Conservation (phyloP, 345 rosid species). For the Hypericum androsaemum region DNA sequence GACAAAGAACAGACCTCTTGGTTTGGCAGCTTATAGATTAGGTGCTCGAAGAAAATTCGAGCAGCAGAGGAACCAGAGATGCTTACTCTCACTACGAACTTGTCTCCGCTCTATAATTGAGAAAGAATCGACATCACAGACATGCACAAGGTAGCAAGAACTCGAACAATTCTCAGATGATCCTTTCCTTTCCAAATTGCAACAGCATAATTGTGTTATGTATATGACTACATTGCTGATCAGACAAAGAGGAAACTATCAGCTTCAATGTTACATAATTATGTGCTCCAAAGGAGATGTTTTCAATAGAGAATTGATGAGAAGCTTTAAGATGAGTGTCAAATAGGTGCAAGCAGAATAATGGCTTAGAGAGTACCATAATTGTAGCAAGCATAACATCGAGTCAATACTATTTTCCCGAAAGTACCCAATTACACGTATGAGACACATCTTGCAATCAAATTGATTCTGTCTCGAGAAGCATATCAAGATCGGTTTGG, state of each 20-base stretch:
- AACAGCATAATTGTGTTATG: too few species aligned
- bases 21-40: conserved; percentile 60
- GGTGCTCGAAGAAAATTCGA: conserved; percentile 61
- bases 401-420: neutral
- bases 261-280: too few species aligned
- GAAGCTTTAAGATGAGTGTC: too few species aligned
- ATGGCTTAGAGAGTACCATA: too few species aligned
- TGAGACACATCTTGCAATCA: neutral
- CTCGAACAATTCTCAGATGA: neutral
- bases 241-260: too few species aligned
- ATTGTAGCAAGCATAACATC: neutral
- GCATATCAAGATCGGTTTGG: neutral
- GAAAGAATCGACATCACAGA: conserved; percentile 5
- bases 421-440: neutral
- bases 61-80: conserved; percentile 62
- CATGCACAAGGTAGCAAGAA: neutral
- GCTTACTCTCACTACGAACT: conserved; percentile 55
- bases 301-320: too few species aligned
- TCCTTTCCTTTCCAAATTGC: neutral
- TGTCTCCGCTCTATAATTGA: conserved; percentile 55
- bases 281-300: too few species aligned
- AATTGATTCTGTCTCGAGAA: neutral
- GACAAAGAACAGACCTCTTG: conserved; percentile 41
- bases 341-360: too few species aligned
- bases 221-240: too few species aligned